Evolutionary conservation across 257 asterid species (phyloP).

Genomic region (Solanum neorickii): DNA sequence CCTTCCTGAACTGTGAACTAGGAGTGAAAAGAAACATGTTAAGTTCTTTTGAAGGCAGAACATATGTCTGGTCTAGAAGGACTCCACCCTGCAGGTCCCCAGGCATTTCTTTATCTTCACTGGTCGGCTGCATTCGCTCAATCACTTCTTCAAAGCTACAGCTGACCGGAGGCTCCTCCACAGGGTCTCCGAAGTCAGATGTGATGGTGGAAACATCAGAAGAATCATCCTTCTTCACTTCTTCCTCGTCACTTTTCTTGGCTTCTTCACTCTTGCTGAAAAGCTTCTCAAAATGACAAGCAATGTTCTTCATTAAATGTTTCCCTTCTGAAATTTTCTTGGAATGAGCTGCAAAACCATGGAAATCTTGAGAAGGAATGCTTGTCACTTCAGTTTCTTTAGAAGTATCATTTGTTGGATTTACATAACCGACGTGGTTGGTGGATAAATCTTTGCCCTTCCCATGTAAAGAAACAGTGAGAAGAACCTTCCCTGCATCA

Average conservation of each 20-base stretch:
- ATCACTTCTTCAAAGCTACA: conserved; percentile 42
- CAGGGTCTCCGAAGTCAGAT: conserved; percentile 42
- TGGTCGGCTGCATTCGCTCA: conserved; percentile 29
- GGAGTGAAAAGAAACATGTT: conserved; percentile 57
- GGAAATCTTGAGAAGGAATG: conserved; percentile 18
- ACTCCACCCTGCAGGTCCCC: conserved; percentile 62
- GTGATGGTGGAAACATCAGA: conserved; percentile 29
- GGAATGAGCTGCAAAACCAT: conserved; percentile 10
- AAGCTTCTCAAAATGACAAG: conserved; percentile 54
- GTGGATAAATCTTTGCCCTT: conserved; percentile 26
- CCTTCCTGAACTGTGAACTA: conserved; percentile 41
- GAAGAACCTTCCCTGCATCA: conserved; percentile 61
- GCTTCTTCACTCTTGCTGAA: conserved; percentile 48
- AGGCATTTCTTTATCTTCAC: conserved; percentile 32
- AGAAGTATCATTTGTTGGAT: conserved; percentile 8
- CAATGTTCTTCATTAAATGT: conserved; percentile 51
- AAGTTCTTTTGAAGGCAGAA: conserved; percentile 38
- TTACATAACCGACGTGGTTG: conserved; percentile 9
- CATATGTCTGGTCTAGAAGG: conserved; percentile 56
- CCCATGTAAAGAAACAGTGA: conserved; percentile 60
- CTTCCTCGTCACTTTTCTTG: conserved; percentile 30
- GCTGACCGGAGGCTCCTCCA: conserved; percentile 17
- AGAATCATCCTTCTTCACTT: conserved; percentile 19
- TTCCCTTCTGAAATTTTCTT: conserved; percentile 44
- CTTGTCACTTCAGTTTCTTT: conserved; percentile 16